Conservation (phyloP, 495 filamentous ascomycete genomes). For the Corynascus novoguineensis region DNA sequence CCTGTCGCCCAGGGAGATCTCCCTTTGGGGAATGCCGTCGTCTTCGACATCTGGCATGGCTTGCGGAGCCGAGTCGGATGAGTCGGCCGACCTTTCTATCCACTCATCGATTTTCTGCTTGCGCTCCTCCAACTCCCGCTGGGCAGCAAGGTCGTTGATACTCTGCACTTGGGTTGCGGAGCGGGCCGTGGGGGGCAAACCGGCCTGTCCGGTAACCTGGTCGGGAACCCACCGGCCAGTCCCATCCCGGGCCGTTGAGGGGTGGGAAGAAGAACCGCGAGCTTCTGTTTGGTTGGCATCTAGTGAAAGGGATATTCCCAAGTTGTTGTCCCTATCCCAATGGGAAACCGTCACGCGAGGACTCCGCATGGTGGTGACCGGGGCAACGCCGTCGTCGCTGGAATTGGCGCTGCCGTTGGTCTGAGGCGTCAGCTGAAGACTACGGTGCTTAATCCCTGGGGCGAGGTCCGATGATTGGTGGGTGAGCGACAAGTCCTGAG, state of each 20-base stretch:
- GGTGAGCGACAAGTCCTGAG: slow-evolving; percentile 21
- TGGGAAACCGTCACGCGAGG: slow-evolving; percentile 46
- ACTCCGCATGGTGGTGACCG: slow-evolving; percentile 39
- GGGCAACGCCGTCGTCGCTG: slow-evolving; percentile 42
- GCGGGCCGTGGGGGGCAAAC: slow-evolving; percentile 40
- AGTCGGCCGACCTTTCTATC: slow-evolving; percentile 27
- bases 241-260: slow-evolving; percentile 30
- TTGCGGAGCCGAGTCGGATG: not conserved
- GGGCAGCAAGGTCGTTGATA: slow-evolving; percentile 35
- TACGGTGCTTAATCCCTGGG: slow-evolving; percentile 24
- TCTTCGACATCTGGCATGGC: slow-evolving; percentile 15
- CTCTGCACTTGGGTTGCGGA: slow-evolving; percentile 35
- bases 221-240: slow-evolving; percentile 37
- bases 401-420: slow-evolving; percentile 44
- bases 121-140: slow-evolving; percentile 32
- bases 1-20: slow-evolving; percentile 33
- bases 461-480: slow-evolving; percentile 29
- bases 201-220: slow-evolving; percentile 33
- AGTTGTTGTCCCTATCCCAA: slow-evolving; percentile 39
- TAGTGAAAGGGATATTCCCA: slow-evolving; percentile 23
- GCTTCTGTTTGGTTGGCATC: slow-evolving; percentile 22
- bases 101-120: slow-evolving; percentile 41
- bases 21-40: slow-evolving; percentile 34
- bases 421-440: slow-evolving; percentile 43
- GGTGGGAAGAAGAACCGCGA: not conserved